Evolutionary conservation across 257 asterid species (phyloP).

Genomic region (Catharanthus roseus): DNA sequence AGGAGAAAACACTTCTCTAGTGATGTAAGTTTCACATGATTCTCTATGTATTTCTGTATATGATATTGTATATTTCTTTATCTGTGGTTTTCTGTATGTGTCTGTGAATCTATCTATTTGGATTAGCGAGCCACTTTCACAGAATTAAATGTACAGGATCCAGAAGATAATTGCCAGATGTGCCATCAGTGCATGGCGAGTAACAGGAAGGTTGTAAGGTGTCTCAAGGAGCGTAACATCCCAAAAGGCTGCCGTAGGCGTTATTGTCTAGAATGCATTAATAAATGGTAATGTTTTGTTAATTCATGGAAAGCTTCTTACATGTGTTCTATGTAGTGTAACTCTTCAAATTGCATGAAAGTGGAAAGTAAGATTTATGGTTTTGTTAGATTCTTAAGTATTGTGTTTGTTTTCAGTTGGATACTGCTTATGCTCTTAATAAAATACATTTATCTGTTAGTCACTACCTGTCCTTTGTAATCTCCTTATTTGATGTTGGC

Average conservation of each 20-base stretch:
- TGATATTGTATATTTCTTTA: no score
- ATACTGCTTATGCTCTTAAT: background rate
- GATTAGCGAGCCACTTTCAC: background rate
- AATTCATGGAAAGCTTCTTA: background rate
- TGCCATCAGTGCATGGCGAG: constrained; percentile 62
- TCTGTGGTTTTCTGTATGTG: background rate
- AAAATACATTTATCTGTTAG: background rate
- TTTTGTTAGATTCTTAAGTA: background rate
- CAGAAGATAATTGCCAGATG: constrained; percentile 42
- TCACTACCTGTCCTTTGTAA: background rate
- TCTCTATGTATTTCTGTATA: background rate
- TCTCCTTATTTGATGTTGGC: background rate
- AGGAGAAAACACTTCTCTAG: constrained; percentile 26
- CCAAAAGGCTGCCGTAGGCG: constrained; percentile 26
- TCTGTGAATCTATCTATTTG: background rate
- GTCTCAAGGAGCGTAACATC: constrained; percentile 23
- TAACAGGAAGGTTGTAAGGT: constrained; percentile 43
- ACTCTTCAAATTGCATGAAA: background rate
- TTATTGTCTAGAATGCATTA: constrained; percentile 41
- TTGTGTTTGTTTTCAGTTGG: background rate
- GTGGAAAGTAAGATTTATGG: background rate
- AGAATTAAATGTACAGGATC: constrained; percentile 30
- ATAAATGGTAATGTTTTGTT: constrained; percentile 27
- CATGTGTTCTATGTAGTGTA: background rate
- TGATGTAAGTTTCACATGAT: constrained; percentile 31